Base-by-base conservation (phyloP, 2,329 filamentous ascomycete genomes). In the Ampelomyces quisqualis region DNA sequence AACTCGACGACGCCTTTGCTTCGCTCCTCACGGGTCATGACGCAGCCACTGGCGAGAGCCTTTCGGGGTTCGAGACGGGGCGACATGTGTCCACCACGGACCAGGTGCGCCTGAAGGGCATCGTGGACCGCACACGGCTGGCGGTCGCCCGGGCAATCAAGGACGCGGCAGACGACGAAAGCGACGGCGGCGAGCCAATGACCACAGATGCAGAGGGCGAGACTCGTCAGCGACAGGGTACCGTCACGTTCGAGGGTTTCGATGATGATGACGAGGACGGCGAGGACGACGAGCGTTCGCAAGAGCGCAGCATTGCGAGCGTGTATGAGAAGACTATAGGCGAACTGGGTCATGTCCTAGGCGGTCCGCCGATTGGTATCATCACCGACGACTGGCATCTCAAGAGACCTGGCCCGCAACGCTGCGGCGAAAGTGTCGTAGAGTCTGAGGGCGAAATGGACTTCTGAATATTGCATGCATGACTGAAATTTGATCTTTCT, bases 301-400 rank as follows among this genome's bases (percentile, higher is more conserved):
- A 64, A 38, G 57, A 50, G 34, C 51, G 43, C 8, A 47, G 53
- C 17, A 53, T 58, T 34, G 87, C 83, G 1, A 78, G 77, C 49
- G 82, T 94, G 2, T 95, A 93, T 69, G 87, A 93, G 64, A 78
- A 78, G 55, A 93, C 88, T 0, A 79, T 95, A 51, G 78, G 88
- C 26, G 77, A 86, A 59, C 68, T 95, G 10, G 88, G 86, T 1
- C 82, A 85, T 57, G 75, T 79, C 8, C 68, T 93, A 19, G 83
- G 79, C 14, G 69, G 67, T 9, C 64, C 67, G 3, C 66, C 67
- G 28, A 74, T 76, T 51, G 73, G 73, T 2, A 71, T 76, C 33
- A 68, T 73, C 18, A 74, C 73, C 1, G 72, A 75, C 14, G 60
- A 64, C 21, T 67, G 52, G 57, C 29, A 21, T 17, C 14, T 36